Evolutionary conservation across 1,284 basidiomycete genomes (phyloP), one percentile per base, ranked within the genome.

Genomic region (Cystobasidium slooffiae): DNA sequence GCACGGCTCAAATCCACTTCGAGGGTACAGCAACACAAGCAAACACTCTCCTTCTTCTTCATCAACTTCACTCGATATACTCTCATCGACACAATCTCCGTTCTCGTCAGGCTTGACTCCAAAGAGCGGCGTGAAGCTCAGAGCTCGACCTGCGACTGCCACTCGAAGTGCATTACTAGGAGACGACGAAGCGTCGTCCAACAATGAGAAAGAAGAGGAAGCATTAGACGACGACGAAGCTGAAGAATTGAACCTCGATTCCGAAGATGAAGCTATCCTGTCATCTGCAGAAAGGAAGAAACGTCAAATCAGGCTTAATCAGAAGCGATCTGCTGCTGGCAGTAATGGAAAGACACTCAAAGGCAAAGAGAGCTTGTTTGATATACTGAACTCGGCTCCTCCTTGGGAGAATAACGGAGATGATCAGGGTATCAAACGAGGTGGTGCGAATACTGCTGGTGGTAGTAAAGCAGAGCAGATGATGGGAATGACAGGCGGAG

Each of bases 191-290:
- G 58, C 39, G 20, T 53, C 44, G 18, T 46, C 56, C 3, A 61
- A 53, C 22, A 52, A 20, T 6, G 63, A 65, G 18, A 66, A 10
- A 41, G 49, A 56, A 1, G 16, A 56, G 5, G 55, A 59, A 1
- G 18, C 8, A n/a, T 1, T 47, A 1, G 41, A 24, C 1, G 39
- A 56, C 5, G 37, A 68, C 16, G 18, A 59, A 8, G 66, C 18
- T n/a, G 66, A 59, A 22, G 53, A 52, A 41, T 39, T 53, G 24
- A 41, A 68, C 14, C 53, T 59, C 16, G 66, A 68, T 43, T 68
- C 66, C n/a, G 70, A 66, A 59, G 63, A 66, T 62, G 70, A 73
- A 46, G 70, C 62, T 12, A 53, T 66, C 22, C 52, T 66, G 12
- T 62, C 62, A 1, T 37, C 53, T 46, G 9, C 68, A 9, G 10